Percentiles rank a stretch among this genome's conserved stretches.
These are phyloP conservation scores for Termitomyces sp. DNA, from an alignment of 768 basidiomycete species.

Conservation along the genomic window DNA sequence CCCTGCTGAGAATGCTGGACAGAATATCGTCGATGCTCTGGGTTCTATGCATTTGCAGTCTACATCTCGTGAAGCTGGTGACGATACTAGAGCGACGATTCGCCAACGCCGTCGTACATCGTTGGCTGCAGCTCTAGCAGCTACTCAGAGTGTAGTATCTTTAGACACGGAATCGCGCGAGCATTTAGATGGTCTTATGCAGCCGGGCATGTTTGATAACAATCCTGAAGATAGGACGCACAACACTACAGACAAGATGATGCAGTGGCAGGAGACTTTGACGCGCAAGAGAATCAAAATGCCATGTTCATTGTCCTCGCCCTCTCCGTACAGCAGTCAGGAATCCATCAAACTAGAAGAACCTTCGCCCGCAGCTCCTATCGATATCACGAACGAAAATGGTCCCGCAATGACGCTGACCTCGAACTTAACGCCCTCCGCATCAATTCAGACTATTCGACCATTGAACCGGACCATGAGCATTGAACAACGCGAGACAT, in stretches of 20 bases:
- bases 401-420: neutral
- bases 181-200: constrained; percentile 37
- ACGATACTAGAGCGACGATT: constrained; percentile 25
- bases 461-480: constrained; percentile 47
- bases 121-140: constrained; percentile 19
- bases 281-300: constrained; percentile 28
- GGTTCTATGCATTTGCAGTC: constrained; percentile 39
- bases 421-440: constrained; percentile 3
- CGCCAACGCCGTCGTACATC: constrained; percentile 28
- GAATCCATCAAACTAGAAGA: constrained; percentile 11
- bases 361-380: neutral
- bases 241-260: constrained; percentile 24
- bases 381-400: neutral
- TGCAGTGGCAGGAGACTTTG: constrained; percentile 27
- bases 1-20: constrained; percentile 9
- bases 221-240: constrained; percentile 10
- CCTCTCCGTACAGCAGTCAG: constrained; percentile 38
- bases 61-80: constrained; percentile 18
- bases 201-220: constrained; percentile 35
- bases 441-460: constrained; percentile 6
- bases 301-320: constrained; percentile 52
- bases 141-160: constrained; percentile 42
- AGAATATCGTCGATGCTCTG: constrained; percentile 34
- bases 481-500: constrained; percentile 42
- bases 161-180: constrained; percentile 41